Conservation (phyloP, 1,284 basidiomycete species). For the Ustilago crameri region DNA sequence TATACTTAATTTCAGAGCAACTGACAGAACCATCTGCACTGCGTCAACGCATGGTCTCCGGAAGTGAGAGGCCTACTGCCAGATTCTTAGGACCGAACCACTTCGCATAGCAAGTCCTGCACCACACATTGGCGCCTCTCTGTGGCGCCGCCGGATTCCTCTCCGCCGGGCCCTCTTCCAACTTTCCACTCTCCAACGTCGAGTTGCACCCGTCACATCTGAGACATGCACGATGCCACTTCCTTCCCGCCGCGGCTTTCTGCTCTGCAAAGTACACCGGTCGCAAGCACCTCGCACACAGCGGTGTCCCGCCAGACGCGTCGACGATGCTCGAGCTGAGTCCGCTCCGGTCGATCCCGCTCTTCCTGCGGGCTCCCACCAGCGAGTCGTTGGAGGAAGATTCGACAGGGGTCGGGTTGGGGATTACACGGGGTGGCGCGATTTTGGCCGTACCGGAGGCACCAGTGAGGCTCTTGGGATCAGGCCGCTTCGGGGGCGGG, state of each 20-base stretch:
- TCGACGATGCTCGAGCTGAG: conserved; percentile 45
- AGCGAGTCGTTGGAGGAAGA: conserved; percentile 9
- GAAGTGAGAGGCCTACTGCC: conserved; percentile 44
- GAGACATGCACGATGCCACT: conserved; percentile 65
- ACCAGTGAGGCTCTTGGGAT: conserved; percentile 46
- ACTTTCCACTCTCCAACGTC: conserved; percentile 58
- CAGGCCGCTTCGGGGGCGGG: conserved; percentile 31
- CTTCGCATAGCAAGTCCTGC: conserved; percentile 64
- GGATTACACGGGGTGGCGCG: conserved; percentile 34
- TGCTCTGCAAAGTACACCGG: conserved; percentile 68
- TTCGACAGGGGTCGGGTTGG: conserved; percentile 5
- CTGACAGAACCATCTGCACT: no score
- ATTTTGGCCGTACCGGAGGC: conserved; percentile 47
- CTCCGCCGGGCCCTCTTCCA: conserved; percentile 61
- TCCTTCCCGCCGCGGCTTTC: conserved; percentile 57
- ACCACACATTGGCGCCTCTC: conserved; percentile 60
- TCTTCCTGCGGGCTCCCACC: conserved; percentile 16
- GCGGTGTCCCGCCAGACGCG: conserved; percentile 56
- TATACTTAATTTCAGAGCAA: no score
- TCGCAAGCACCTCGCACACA: conserved; percentile 59
- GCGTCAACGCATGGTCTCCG: conserved; percentile 45
- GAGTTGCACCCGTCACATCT: conserved; percentile 64
- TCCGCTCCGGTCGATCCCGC: conserved; percentile 50
- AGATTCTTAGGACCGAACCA: conserved; percentile 51
- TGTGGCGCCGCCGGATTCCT: conserved; percentile 14